phyloP scores from a whole-genome alignment of 148 eudicot genomes.

The Bassia scoparia region DNA sequence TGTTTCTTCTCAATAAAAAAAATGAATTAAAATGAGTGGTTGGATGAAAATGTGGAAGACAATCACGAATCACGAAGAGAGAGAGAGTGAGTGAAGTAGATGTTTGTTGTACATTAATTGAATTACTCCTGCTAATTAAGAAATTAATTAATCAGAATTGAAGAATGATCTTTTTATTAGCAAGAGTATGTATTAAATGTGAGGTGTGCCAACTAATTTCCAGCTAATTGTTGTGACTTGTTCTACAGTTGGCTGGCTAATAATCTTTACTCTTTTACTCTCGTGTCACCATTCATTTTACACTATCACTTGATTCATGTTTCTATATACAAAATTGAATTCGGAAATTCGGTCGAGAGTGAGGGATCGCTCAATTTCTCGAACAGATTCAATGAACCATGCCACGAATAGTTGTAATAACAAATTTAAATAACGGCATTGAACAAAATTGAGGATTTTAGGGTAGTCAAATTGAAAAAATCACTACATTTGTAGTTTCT shows the following conservation, averaged over 20 bases:
- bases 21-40: background rate
- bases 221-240: constrained; percentile 4
- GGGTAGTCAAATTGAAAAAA: too few species aligned
- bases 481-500: too few species aligned
- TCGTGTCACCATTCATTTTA: too few species aligned
- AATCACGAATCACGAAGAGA: background rate
- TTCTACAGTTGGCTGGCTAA: background rate
- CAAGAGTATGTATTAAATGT: constrained; percentile 4
- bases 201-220: constrained; percentile 11
- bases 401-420: too few species aligned
- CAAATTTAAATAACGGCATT: too few species aligned
- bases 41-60: background rate
- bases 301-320: too few species aligned
- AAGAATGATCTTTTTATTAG: constrained; percentile 14
- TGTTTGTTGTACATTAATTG: background rate
- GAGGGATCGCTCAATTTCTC: too few species aligned
- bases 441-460: too few species aligned
- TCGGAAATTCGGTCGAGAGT: too few species aligned
- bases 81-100: background rate
- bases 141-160: constrained; percentile 3
- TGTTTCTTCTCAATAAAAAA: background rate
- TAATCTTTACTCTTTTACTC: too few species aligned
- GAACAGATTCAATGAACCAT: too few species aligned
- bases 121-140: background rate
- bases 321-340: too few species aligned